A percentile compares a stretch with the other conserved stretches of the same genome.
Evolutionary conservation across 78 protist species (phyloP).

Genomic region (Trichosphaerium sp.): DNA sequence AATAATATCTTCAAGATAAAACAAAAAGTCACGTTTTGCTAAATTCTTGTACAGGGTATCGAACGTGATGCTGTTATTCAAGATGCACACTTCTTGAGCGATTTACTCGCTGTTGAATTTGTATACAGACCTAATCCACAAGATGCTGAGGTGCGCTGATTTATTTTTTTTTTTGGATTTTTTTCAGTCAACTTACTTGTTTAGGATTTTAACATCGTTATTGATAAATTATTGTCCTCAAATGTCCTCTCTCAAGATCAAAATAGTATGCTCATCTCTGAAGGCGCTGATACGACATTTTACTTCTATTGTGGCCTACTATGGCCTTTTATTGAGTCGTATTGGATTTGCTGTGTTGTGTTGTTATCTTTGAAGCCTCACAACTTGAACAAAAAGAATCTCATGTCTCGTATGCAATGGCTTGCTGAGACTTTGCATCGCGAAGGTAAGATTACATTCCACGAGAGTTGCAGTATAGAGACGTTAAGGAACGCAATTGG

Average conservation of each 20-base stretch:
- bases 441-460: conserved; percentile 42
- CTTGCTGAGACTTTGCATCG: conserved; percentile 61
- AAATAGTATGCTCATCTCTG: not conserved
- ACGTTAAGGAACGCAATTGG: conserved; percentile 31
- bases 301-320: conserved; percentile 30
- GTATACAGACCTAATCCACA: conserved; percentile 20
- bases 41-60: not conserved
- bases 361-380: conserved; percentile 50
- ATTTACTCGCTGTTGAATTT: conserved; percentile 34
- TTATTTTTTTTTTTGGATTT: not conserved
- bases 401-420: conserved; percentile 38
- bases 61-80: conserved; percentile 7
- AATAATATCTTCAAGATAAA: not conserved
- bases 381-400: conserved; percentile 19
- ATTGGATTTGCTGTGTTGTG: conserved; percentile 30
- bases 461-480: conserved; percentile 48
- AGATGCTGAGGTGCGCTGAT: not conserved
- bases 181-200: conserved; percentile 13
- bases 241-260: conserved; percentile 2
- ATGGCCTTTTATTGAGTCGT: conserved; percentile 55
- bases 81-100: conserved; percentile 24
- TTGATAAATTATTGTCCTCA: conserved; percentile 7
- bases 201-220: not conserved
- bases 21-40: not conserved
- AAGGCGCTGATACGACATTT: conserved; percentile 11